Percentiles rank a stretch among this genome's conserved stretches.
Evolutionary conservation across 1,139 yeast species (phyloP).

Genomic region (Pneumocystis carinii): DNA sequence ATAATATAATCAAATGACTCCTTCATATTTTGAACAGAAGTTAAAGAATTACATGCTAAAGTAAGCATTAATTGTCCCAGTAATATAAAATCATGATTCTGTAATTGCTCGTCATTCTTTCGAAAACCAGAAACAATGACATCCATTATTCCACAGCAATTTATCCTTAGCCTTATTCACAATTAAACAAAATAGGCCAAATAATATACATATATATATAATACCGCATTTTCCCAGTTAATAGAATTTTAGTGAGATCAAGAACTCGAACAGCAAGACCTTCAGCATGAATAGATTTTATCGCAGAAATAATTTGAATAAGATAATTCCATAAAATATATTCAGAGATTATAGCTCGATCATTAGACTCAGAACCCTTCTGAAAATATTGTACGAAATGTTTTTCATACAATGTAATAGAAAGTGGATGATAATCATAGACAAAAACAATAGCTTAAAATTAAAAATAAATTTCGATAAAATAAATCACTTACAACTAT

Average conservation of each 20-base stretch:
- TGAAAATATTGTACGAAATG: slow-evolving; percentile 35
- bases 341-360: slow-evolving; percentile 33
- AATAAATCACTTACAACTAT: slow-evolving; percentile 34
- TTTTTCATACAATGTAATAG: slow-evolving; percentile 38
- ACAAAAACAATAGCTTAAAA: slow-evolving; percentile 14
- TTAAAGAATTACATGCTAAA: slow-evolving; percentile 15
- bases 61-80: slow-evolving; percentile 43
- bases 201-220: background rate
- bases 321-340: slow-evolving; percentile 60
- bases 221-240: slow-evolving; percentile 49
- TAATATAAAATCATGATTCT: slow-evolving; percentile 38
- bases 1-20: slow-evolving; percentile 20
- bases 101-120: slow-evolving; percentile 24
- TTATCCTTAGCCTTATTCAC: slow-evolving; percentile 35
- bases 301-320: slow-evolving; percentile 56
- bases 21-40: slow-evolving; percentile 19
- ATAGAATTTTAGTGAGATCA: slow-evolving; percentile 53
- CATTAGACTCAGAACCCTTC: slow-evolving; percentile 18
- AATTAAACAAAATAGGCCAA: background rate
- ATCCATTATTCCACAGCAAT: slow-evolving; percentile 60
- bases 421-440: slow-evolving; percentile 14
- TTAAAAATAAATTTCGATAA: slow-evolving; percentile 15
- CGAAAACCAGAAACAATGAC: slow-evolving; percentile 30
- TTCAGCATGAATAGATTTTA: slow-evolving; percentile 45
- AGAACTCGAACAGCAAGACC: slow-evolving; percentile 50